These are phyloP conservation scores for Gracilariopsis chorda DNA, from an alignment of 23 red algal species.

Conservation along the genomic window DNA sequence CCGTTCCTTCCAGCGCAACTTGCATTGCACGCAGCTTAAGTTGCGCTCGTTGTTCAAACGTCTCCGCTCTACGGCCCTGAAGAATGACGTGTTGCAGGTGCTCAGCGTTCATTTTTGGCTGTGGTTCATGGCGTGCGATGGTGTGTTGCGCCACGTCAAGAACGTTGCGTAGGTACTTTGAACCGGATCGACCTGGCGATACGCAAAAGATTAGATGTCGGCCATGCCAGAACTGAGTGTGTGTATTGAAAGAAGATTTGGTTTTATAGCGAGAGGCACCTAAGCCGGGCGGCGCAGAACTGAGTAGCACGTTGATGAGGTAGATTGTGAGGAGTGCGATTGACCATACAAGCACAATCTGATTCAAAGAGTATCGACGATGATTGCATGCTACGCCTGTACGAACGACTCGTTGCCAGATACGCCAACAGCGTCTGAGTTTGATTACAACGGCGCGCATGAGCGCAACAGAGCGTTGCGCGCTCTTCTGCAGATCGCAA, in stretches of 20 bases:
- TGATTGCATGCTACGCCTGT: too few species aligned
- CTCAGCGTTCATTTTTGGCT: conserved; percentile 9
- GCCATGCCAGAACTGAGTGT: conserved; percentile 7
- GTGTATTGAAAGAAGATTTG: too few species aligned
- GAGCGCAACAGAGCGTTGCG: too few species aligned
- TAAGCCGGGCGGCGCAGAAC: too few species aligned
- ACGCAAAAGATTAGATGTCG: conserved; percentile 46
- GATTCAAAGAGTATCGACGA: neutral
- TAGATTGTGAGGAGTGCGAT: too few species aligned
- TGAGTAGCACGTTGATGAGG: too few species aligned
- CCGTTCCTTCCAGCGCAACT: conserved; percentile 21
- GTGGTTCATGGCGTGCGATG: conserved; percentile 18
- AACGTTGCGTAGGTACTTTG: conserved; percentile 7
- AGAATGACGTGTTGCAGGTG: conserved; percentile 6
- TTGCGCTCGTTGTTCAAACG: neutral
- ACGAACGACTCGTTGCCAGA: too few species aligned
- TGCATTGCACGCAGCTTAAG: conserved; percentile 31
- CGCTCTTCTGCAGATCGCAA: too few species aligned
- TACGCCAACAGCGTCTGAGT: too few species aligned
- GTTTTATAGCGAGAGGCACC: too few species aligned
- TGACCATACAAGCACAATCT: neutral
- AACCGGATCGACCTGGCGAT: conserved; percentile 49
- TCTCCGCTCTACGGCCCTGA: conserved; percentile 8
- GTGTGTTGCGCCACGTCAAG: neutral
- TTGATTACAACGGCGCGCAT: too few species aligned